Evolutionary conservation across 2,329 filamentous ascomycete genomes (phyloP).

Genomic region (Penicillium olsonii): DNA sequence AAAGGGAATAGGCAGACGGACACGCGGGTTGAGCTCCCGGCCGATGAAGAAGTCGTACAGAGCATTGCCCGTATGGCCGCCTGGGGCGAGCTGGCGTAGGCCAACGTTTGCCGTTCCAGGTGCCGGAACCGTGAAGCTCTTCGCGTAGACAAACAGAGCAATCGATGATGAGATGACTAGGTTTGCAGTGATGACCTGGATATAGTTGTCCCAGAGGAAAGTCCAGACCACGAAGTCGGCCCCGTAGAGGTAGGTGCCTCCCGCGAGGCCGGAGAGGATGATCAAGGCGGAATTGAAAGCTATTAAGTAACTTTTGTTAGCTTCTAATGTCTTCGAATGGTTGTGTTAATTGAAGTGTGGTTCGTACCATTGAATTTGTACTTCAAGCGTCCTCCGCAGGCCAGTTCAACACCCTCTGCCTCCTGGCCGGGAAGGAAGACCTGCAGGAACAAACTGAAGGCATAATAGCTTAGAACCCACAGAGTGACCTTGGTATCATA

Average conservation of each 20-base stretch:
- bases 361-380: conserved; percentile 76
- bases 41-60: conserved; percentile 98
- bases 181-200: conserved; percentile 81
- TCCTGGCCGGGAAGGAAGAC: conserved; percentile 73
- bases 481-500: conserved; percentile 68
- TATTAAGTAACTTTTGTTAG: conserved; percentile 36
- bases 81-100: conserved; percentile 75
- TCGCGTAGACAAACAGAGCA: conserved; percentile 76
- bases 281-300: conserved; percentile 75
- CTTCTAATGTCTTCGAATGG: background rate
- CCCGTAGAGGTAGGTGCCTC: conserved; percentile 75
- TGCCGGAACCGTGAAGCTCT: conserved; percentile 75
- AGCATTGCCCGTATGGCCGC: conserved; percentile 79
- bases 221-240: conserved; percentile 86
- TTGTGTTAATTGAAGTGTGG: background rate
- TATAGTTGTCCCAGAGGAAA: conserved; percentile 87
- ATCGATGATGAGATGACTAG: conserved; percentile 73
- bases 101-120: conserved; percentile 64
- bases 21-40: conserved; percentile 87
- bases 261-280: conserved; percentile 69
- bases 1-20: conserved; percentile 66
- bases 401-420: conserved; percentile 68
- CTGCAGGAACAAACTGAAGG: conserved; percentile 73
- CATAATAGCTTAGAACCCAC: conserved; percentile 76
- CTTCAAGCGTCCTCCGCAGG: conserved; percentile 71